Base-by-base conservation (phyloP, 1,284 basidiomycete species). In the Malassezia arunalokei region DNA sequence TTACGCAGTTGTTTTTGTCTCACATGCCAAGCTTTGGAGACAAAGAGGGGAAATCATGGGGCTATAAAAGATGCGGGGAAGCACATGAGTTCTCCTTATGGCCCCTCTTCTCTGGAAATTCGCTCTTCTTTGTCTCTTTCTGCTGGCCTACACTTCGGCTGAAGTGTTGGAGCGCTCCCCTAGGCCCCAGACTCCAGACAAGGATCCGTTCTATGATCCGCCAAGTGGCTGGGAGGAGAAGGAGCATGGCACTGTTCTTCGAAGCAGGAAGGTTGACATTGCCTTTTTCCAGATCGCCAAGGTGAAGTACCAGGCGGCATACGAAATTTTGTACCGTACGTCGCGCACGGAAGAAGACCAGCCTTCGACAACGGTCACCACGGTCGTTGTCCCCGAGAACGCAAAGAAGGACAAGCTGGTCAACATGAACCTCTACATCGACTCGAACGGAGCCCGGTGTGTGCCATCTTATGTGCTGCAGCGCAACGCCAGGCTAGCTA, bases 171-270 rank as follows among this genome's bases (percentile, higher is more conserved):
- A 24, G 20, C 20, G 20, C 20, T 24, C 20, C 4, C 4, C 20
- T 5, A 35, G 5, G 33, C 33, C 15, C 3, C 15, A 12, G 5
- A 11, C 15, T 15, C 39, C 39, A 1, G n/a, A n/a, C 17, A 15
- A 40, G 12, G 66, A 69, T 32, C 46, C 56, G 1, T 69, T 70
- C 57, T 70, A 68, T 58, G 35, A 49, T 2, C 55, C 58, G 15
- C 38, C 51, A n/a, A 20, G 32, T 15, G 37, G 48, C 49, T 62
- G 60, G 29, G 39, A 56, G 15, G 31, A 57, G 9, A 49, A 57
- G 3, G 28, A 43, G 20, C 53, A 53, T 17, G 67, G 67, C 28
- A 47, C 59, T 8, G 55, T 70, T 35, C 47, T 68, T 1, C 54
- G 59, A 1, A 58, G 49, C 4, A 53, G 66, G 15, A 20, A 46